A percentile compares a stretch with the other conserved stretches of the same genome.
phyloP scores from a whole-genome alignment of 106 monocot species.

The Dendrobium officinale region DNA sequence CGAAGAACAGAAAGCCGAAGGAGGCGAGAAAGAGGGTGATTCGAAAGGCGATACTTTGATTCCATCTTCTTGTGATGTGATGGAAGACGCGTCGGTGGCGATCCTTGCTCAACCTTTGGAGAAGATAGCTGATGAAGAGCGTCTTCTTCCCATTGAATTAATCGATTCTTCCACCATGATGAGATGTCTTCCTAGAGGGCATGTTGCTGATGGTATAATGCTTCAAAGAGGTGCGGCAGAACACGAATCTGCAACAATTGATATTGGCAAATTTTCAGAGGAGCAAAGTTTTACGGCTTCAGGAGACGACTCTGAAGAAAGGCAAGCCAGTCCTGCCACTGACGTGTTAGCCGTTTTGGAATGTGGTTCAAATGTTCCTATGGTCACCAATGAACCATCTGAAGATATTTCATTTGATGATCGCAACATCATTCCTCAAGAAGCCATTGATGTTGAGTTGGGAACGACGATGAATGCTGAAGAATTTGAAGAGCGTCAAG shows the following conservation, averaged over 20 bases:
- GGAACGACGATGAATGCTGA: background rate
- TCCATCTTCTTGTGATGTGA: background rate
- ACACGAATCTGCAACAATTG: background rate
- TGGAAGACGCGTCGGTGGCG: conserved; percentile 12
- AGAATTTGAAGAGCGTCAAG: conserved; percentile 18
- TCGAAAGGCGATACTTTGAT: conserved; percentile 8
- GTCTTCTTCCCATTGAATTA: conserved; percentile 42
- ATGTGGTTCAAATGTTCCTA: background rate
- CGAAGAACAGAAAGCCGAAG: conserved; percentile 7
- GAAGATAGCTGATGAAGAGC: conserved; percentile 14
- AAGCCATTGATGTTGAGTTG: background rate
- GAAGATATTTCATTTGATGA: background rate
- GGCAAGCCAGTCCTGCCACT: background rate
- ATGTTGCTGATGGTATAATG: conserved; percentile 1
- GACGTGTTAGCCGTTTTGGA: conserved; percentile 1
- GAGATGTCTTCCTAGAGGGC: background rate
- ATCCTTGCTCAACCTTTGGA: conserved; percentile 6
- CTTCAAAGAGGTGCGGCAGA: conserved; percentile 2
- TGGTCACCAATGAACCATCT: background rate
- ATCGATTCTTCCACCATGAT: conserved; percentile 40
- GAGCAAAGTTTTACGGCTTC: conserved; percentile 1
- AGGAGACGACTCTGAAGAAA: conserved; percentile 15
- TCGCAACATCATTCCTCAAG: background rate
- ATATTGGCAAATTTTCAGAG: background rate
- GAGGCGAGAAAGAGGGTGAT: conserved; percentile 6